Conservation (phyloP, 148 eudicot genomes). For the Salicornia ramosissima region DNA sequence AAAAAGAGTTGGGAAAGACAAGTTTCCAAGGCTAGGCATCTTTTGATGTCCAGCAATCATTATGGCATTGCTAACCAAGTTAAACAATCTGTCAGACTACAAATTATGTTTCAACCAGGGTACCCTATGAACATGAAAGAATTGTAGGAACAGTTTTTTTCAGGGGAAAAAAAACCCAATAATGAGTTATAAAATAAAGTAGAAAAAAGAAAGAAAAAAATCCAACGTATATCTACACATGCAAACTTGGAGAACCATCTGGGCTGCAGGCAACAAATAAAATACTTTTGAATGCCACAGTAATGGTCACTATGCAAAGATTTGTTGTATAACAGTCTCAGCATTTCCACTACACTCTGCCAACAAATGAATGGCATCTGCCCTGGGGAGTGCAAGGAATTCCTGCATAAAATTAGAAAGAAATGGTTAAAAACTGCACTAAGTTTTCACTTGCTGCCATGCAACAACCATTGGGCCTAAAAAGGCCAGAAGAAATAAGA, state of each 20-base stretch:
- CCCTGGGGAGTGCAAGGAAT: conserved; percentile 84
- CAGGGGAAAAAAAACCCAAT: background rate
- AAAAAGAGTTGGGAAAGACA: background rate
- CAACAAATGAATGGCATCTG: conserved; percentile 87
- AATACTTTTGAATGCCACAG: background rate
- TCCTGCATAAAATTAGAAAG: conserved; percentile 46
- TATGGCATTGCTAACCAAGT: conserved; percentile 20
- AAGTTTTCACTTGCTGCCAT: background rate
- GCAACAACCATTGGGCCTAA: background rate
- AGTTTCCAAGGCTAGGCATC: background rate
- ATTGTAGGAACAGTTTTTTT: background rate
- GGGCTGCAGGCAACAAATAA: conserved; percentile 7
- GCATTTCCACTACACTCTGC: conserved; percentile 84
- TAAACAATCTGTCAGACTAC: conserved; percentile 9
- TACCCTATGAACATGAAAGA: conserved; percentile 27
- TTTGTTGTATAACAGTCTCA: conserved; percentile 79
- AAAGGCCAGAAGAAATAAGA: background rate
- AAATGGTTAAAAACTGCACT: background rate
- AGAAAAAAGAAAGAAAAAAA: conserved; percentile 6
- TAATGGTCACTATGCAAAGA: conserved; percentile 45
- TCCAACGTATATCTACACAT: conserved; percentile 17
- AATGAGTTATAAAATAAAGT: no score
- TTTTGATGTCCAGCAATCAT: conserved; percentile 12
- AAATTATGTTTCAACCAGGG: conserved; percentile 9
- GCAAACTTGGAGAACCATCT: conserved; percentile 9